Evolutionary conservation across 1,284 basidiomycete species (phyloP).

Genomic region (Volvariella volvacea): DNA sequence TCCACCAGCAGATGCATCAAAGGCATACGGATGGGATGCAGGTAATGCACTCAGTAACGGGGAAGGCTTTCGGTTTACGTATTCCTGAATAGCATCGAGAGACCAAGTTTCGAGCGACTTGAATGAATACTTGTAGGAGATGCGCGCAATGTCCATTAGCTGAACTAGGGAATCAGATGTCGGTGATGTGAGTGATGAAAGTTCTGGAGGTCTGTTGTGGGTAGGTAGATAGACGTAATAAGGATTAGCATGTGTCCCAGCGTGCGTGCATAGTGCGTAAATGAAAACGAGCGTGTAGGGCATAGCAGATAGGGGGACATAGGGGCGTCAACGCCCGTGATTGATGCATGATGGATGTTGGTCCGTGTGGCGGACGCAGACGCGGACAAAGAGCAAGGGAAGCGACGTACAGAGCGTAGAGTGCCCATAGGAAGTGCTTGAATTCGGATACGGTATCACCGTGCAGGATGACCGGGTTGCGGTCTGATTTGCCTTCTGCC

Average conservation of each 20-base stretch:
- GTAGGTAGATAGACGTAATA: background rate
- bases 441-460: conserved; percentile 60
- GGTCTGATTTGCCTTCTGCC: conserved; percentile 52
- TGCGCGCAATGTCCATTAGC: conserved; percentile 54
- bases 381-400: background rate
- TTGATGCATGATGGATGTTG: no score
- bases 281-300: no score
- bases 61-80: conserved; percentile 51
- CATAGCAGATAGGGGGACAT: no score
- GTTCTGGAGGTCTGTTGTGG: conserved; percentile 59
- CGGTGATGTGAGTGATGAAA: conserved; percentile 37
- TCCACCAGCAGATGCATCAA: conserved; percentile 5
- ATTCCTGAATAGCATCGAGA: conserved; percentile 57
- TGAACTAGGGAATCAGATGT: conserved; percentile 38
- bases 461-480: conserved; percentile 51
- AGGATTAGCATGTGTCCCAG: conserved; percentile 3
- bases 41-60: conserved; percentile 38
- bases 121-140: conserved; percentile 65
- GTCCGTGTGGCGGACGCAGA: background rate
- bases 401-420: conserved; percentile 37
- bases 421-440: conserved; percentile 57
- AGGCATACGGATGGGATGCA: conserved; percentile 23
- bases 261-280: background rate
- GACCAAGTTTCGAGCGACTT: conserved; percentile 64
- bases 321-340: no score